Evolutionary conservation across 2,329 filamentous ascomycete genomes (phyloP).

Genomic region (Cylindrodendrum hubeiense): DNA sequence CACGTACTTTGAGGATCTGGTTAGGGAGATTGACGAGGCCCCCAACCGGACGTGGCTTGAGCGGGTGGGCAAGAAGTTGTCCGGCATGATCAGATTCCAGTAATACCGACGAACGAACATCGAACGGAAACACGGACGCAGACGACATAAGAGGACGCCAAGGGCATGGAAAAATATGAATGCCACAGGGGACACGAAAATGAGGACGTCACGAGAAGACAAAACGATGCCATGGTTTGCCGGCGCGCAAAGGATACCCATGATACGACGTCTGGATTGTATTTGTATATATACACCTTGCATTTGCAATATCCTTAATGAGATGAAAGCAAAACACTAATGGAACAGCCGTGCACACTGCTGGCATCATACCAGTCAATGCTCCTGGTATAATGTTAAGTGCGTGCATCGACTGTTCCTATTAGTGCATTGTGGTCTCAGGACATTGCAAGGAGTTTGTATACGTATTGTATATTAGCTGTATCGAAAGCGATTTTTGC

Average conservation of each 20-base stretch:
- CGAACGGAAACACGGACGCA: not conserved
- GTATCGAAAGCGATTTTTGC: constrained; percentile 40
- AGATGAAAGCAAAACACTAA: too few species aligned
- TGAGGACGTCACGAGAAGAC: not conserved
- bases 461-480: constrained; percentile 43
- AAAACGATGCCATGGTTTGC: constrained; percentile 25
- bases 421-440: too few species aligned
- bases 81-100: constrained; percentile 70
- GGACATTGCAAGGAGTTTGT: too few species aligned
- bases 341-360: too few species aligned
- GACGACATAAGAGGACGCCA: not conserved
- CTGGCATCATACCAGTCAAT: too few species aligned
- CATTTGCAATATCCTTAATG: too few species aligned
- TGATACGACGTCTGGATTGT: constrained; percentile 29
- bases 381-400: too few species aligned
- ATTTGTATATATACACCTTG: constrained; percentile 38
- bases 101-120: constrained; percentile 47
- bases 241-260: constrained; percentile 34
- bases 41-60: constrained; percentile 68
- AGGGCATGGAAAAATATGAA: not conserved
- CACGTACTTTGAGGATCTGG: constrained; percentile 71
- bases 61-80: constrained; percentile 65
- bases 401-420: too few species aligned
- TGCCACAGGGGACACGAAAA: not conserved
- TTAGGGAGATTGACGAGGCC: constrained; percentile 73